A percentile compares a stretch with the other conserved stretches of the same genome.
phyloP scores from a whole-genome alignment of 352 stramenopile species.

The Thraustochytrium sp. region DNA sequence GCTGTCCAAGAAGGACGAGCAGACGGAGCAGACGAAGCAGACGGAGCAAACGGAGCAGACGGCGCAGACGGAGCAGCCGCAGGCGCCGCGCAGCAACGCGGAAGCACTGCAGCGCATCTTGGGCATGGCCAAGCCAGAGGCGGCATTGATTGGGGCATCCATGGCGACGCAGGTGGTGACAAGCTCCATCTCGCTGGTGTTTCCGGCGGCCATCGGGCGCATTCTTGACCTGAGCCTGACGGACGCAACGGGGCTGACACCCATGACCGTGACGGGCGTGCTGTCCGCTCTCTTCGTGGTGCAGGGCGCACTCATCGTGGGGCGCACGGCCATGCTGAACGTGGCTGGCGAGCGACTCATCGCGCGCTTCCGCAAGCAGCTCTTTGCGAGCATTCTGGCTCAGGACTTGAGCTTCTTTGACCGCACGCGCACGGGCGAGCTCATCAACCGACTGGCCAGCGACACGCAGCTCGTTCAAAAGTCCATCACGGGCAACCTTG shows the following conservation, averaged over 20 bases:
- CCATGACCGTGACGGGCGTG: neutral
- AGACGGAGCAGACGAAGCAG: no score
- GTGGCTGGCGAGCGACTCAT: conserved; percentile 59
- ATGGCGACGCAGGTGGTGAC: conserved; percentile 30
- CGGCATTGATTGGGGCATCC: neutral
- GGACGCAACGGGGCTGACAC: neutral
- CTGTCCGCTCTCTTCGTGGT: conserved; percentile 30
- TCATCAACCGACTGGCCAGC: conserved; percentile 78
- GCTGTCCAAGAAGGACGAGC: no score
- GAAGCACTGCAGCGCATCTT: neutral
- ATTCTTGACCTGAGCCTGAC: conserved; percentile 38
- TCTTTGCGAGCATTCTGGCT: conserved; percentile 53
- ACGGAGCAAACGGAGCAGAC: no score
- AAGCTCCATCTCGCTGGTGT: conserved; percentile 43
- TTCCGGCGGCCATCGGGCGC: conserved; percentile 37
- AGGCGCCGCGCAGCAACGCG: neutral
- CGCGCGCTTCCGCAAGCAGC: conserved; percentile 47
- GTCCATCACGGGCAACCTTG: conserved; percentile 81
- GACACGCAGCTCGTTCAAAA: conserved; percentile 83
- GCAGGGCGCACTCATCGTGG: conserved; percentile 46
- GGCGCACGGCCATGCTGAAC: conserved; percentile 54
- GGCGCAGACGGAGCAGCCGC: neutral
- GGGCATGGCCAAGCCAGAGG: neutral
- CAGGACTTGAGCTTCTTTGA: conserved; percentile 88
- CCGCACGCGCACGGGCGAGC: conserved; percentile 71